Evolutionary conservation across 1,139 yeast genomes (phyloP), one percentile per base, ranked within the genome.

Genomic region (Geotrichum histeridarum): DNA sequence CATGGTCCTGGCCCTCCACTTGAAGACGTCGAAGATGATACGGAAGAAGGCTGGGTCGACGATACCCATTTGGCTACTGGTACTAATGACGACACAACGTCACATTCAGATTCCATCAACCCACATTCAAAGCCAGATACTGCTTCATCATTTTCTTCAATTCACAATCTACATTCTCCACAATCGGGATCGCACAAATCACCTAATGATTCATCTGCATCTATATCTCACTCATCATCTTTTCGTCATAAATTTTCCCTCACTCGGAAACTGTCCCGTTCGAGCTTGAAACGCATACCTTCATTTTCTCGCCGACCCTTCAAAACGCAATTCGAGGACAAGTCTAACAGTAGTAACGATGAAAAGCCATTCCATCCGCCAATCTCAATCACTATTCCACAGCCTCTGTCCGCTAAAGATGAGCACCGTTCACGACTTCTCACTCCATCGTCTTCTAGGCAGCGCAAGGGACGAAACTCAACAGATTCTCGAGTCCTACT

Each of bases 201-300:
- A 14, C 47, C 51, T 27, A 42, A 38, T 42, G 43, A 56, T 14
- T 58, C 59, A 1, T 42, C 48, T 7, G 22, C 44, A 2, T 14
- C 48, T 14, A 51, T 47, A 1, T 46, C 58, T 11, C 48, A 18
- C 7, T 32, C 41, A 11, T 14, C 48, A 15, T 55, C 60, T 8
- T 57, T 59, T 39, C 51, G 51, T 12, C 54, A 56, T 1, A 56
- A 56, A 51, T 58, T 59, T 32, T 59, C 61, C 8, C 42, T 59
- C 27, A 45, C 55, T 22, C 36, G 60, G n/a, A 59, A 59, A 46
- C 54, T 59, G 8, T 59, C 62, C 12, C 42, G 49, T 18, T 42
- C 57, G 1, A 42, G 55, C n/a, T 35, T 48, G 14, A 39, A 49
- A 27, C 39, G 47, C 17, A 54, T 50, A 4, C 50, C 56, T n/a